Percentiles rank a stretch among this genome's conserved stretches.
These are phyloP conservation scores for Diospyros lotus DNA, from an alignment of 148 eudicot genomes.

Conservation along the genomic window DNA sequence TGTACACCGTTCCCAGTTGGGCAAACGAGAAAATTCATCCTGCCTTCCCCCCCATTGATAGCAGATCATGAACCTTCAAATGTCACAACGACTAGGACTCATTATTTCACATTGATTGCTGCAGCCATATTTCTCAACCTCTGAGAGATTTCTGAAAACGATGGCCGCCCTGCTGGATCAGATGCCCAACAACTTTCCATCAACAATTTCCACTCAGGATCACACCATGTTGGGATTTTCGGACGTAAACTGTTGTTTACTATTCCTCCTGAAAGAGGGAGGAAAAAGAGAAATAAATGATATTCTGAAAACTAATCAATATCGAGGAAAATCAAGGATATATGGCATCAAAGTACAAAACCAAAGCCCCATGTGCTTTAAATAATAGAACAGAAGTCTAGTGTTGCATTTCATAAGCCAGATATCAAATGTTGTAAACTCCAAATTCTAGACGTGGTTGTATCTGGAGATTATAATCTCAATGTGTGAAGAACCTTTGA, in stretches of 20 bases:
- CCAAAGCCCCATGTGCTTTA: too few species aligned
- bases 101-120: slow-evolving; percentile 84
- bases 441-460: too few species aligned
- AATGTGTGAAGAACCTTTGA: too few species aligned
- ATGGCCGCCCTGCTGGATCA: slow-evolving; percentile 71
- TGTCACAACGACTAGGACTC: slow-evolving; percentile 7
- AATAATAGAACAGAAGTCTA: not conserved
- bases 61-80: slow-evolving; percentile 15
- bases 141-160: slow-evolving; percentile 91
- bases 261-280: slow-evolving; percentile 65
- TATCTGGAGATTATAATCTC: too few species aligned
- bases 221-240: slow-evolving; percentile 93
- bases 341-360: too few species aligned
- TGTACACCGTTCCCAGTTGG: slow-evolving; percentile 11
- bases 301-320: not conserved
- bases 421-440: not conserved
- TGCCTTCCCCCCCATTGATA: slow-evolving; percentile 15
- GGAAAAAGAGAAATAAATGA: not conserved
- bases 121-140: slow-evolving; percentile 94
- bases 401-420: not conserved
- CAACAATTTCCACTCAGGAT: slow-evolving; percentile 92
- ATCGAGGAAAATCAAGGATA: too few species aligned
- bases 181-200: slow-evolving; percentile 95
- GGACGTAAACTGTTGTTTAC: slow-evolving; percentile 90
- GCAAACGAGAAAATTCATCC: slow-evolving; percentile 12